phyloP scores from a whole-genome alignment of 177 flowering plant species.

The Telopea speciosissima region DNA sequence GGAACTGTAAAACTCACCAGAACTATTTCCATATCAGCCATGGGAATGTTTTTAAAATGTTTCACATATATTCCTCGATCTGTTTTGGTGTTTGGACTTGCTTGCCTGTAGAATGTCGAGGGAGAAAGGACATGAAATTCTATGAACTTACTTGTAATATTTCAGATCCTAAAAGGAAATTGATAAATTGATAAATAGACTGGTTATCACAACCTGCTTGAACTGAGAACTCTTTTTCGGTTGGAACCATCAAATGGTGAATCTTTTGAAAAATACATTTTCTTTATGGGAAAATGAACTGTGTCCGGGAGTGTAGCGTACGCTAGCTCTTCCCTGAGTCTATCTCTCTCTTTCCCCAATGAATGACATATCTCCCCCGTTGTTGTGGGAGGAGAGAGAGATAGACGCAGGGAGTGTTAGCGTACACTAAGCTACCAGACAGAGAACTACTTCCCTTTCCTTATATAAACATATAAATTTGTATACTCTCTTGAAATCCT shows the following conservation, averaged over 20 bases:
- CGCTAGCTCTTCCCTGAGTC: too few species aligned
- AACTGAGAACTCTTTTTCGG: not conserved
- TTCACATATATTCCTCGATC: slow-evolving; percentile 82
- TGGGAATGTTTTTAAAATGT: slow-evolving; percentile 95
- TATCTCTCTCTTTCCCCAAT: too few species aligned
- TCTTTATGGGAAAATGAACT: too few species aligned
- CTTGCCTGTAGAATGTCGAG: slow-evolving; percentile 48
- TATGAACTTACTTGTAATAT: not conserved
- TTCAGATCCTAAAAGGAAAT: not conserved
- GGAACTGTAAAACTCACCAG: slow-evolving; percentile 46
- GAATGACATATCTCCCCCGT: too few species aligned
- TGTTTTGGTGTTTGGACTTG: slow-evolving; percentile 36
- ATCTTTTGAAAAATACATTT: not conserved
- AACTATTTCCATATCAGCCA: slow-evolving; percentile 99
- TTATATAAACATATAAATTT: not conserved
- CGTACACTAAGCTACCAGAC: too few species aligned
- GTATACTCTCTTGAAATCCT: too few species aligned
- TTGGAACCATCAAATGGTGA: not conserved
- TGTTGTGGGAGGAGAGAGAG: too few species aligned
- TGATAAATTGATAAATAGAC: not conserved
- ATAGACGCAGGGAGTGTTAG: too few species aligned
- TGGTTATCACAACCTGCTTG: not conserved
- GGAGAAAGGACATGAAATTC: not conserved
- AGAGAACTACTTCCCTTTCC: too few species aligned
- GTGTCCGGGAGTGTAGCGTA: too few species aligned